These are phyloP conservation scores for Chlorella sp. DNA, from an alignment of 139 green algal species.

Conservation along the genomic window DNA sequence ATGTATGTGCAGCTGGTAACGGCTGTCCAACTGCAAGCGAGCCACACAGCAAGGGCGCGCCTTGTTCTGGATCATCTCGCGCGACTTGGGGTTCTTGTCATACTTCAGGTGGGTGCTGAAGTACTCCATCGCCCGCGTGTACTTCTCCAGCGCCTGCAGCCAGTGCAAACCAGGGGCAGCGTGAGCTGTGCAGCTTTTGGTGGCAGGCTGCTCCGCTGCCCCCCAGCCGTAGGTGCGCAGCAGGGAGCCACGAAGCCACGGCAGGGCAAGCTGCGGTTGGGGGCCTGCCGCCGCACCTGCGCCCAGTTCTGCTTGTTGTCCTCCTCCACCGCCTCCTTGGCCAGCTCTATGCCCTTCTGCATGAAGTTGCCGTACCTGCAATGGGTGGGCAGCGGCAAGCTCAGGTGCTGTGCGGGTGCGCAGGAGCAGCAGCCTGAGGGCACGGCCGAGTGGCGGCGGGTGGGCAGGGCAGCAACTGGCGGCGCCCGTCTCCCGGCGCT, in stretches of 20 bases:
- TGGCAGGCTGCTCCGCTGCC: too few species aligned
- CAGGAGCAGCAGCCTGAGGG: not conserved
- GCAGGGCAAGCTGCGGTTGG: too few species aligned
- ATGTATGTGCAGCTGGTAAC: not conserved
- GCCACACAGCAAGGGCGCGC: conserved; percentile 4
- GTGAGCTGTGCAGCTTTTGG: too few species aligned
- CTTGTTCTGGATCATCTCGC: conserved; percentile 70
- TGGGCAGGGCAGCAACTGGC: too few species aligned
- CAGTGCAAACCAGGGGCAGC: not conserved
- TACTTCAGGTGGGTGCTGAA: conserved; percentile 89
- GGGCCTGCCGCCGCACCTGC: not conserved
- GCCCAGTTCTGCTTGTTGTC: conserved; percentile 77
- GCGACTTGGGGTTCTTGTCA: conserved; percentile 86
- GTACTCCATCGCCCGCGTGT: conserved; percentile 69
- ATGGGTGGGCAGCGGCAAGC: not conserved
- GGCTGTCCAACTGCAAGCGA: not conserved
- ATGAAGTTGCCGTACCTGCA: conserved; percentile 72
- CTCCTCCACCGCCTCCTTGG: conserved; percentile 81
- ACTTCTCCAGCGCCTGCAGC: conserved; percentile 67
- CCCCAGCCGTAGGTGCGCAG: too few species aligned
- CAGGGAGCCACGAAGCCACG: too few species aligned
- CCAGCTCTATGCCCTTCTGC: conserved; percentile 82
- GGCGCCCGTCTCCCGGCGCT: too few species aligned
- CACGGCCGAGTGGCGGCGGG: too few species aligned
- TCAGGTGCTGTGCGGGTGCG: too few species aligned